Base-by-base conservation (phyloP, 2,329 filamentous ascomycete genomes). In the Penicillium sp. region DNA sequence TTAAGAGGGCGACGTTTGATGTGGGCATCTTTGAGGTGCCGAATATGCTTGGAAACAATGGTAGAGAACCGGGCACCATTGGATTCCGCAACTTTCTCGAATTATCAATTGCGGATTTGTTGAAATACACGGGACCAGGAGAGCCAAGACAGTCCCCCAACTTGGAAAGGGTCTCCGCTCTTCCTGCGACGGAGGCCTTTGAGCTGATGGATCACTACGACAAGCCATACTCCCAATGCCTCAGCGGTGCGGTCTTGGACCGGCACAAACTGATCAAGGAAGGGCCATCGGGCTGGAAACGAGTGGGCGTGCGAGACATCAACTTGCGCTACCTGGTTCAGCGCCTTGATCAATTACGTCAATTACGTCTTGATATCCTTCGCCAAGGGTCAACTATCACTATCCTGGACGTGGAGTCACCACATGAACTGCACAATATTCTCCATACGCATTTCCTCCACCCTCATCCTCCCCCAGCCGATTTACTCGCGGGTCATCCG, bases 81-180 rank as follows among this genome's bases (percentile, higher is more conserved):
- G 73, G 74, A 0, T 70, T 74, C 44, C 70, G 72, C 29, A 64
- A 75, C 57, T 77, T 72, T 46, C 62, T 77, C 4, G 74, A 77
- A 50, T 56, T 74, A 4, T 66, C 73, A 1, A 62, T 75, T 4
- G 66, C 72, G 0, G 73, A 74, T 51, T 49, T 51, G 1, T 41
- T 59, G 35, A 50, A 55, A 38, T 65, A 64, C 42, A 51, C 48
- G 2, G 60, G 60, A 0, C 61, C 58, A 1, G 54, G 52, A 6
- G 42, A 54, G 32, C 52, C 59, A n/a, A 55, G 46, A 18, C 33
- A 53, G 24, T 46, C 54, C 11, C 45, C 57, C 5, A 56, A 57
- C 29, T 32, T 61, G 32, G 43, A 57, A 47, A 54, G 59, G 43
- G 6, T 66, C 27, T 55, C 58, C 4, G 51, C 57, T 5, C 48